These are phyloP conservation scores for Fusarium heterosporum DNA, from an alignment of 2,329 filamentous ascomycete species.

Conservation along the genomic window DNA sequence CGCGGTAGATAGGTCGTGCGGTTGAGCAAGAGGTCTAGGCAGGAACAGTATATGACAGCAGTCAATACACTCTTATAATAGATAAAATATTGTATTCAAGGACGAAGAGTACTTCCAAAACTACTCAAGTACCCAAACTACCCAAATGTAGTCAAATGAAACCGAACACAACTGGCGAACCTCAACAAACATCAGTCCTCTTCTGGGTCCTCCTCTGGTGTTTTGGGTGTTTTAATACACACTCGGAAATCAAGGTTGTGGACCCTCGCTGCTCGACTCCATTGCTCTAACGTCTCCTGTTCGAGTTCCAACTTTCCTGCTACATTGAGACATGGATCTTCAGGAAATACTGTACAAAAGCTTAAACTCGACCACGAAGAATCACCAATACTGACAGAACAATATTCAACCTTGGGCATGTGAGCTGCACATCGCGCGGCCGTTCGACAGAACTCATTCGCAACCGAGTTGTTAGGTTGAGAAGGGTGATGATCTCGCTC, in stretches of 20 bases:
- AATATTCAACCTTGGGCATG: background rate
- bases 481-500: background rate
- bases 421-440: conserved; percentile 1
- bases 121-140: too few species aligned
- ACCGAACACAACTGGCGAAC: background rate
- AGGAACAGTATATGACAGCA: too few species aligned
- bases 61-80: too few species aligned
- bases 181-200: background rate
- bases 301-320: background rate
- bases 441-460: background rate
- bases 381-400: background rate
- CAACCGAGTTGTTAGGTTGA: background rate
- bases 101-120: too few species aligned
- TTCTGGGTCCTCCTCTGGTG: too few species aligned
- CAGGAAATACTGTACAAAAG: background rate
- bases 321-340: background rate
- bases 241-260: conserved; percentile 1
- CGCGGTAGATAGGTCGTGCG: too few species aligned
- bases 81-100: too few species aligned
- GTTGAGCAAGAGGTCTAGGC: too few species aligned
- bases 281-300: background rate
- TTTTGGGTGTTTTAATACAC: background rate
- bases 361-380: background rate
- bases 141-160: background rate
- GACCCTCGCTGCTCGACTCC: background rate